These are phyloP conservation scores for Globisporangium viniferum DNA, from an alignment of 352 stramenopile species.

Conservation along the genomic window DNA sequence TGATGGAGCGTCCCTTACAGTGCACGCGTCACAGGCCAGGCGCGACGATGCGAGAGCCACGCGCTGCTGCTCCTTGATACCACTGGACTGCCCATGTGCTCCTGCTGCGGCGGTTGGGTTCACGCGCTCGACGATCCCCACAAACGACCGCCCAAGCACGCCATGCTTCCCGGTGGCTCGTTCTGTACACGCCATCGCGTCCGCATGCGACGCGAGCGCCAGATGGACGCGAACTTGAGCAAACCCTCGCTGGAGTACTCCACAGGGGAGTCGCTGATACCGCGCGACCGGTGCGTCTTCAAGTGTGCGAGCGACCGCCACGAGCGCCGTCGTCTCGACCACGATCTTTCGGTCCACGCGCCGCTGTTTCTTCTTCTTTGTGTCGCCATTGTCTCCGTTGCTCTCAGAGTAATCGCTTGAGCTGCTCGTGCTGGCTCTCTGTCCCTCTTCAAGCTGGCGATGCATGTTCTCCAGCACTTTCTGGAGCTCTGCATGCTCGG, in stretches of 20 bases:
- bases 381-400: background rate
- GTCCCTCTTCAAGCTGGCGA: background rate
- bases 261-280: conserved; percentile 27
- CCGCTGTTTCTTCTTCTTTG: background rate
- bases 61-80: conserved; percentile 13
- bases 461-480: conserved; percentile 23
- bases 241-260: conserved; percentile 19
- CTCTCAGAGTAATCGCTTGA: background rate
- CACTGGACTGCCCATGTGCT: background rate
- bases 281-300: conserved; percentile 5
- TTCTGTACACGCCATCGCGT: conserved; percentile 31
- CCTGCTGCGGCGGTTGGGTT: background rate
- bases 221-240: conserved; percentile 35
- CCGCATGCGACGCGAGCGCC: conserved; percentile 30
- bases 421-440: background rate
- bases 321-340: conserved; percentile 29
- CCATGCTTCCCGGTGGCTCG: conserved; percentile 34
- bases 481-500: conserved; percentile 26
- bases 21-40: conserved; percentile 4
- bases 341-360: background rate
- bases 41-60: conserved; percentile 25
- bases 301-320: conserved; percentile 25
- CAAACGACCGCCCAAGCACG: conserved; percentile 38
- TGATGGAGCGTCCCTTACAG: background rate
- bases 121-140: conserved; percentile 33